Evolutionary conservation across 2,329 filamentous ascomycete species (phyloP).

Genomic region (Hypoxylon sp.): DNA sequence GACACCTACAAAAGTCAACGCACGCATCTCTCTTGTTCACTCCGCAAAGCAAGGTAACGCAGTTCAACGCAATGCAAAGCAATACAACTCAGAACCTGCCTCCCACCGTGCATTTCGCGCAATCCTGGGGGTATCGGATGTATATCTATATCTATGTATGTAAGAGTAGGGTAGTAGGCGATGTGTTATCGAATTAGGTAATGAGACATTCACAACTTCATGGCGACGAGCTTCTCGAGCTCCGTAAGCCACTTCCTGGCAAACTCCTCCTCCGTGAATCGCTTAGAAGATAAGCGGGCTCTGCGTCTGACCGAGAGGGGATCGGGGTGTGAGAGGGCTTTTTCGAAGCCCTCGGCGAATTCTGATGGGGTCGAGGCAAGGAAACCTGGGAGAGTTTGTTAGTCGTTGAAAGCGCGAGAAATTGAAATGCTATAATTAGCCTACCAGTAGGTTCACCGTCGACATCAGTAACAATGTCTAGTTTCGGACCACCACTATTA

Average conservation of each 20-base stretch:
- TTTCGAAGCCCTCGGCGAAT: constrained; percentile 84
- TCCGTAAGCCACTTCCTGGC: constrained; percentile 81
- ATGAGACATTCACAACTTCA: constrained; percentile 49
- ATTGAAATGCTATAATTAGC: constrained; percentile 39
- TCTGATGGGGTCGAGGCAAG: constrained; percentile 84
- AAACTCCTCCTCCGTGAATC: constrained; percentile 93
- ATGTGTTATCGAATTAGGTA: neutral
- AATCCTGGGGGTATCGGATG: constrained; percentile 42
- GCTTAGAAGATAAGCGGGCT: constrained; percentile 81
- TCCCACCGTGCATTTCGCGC: constrained; percentile 33
- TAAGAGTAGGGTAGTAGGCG: constrained; percentile 19
- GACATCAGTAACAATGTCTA: constrained; percentile 89
- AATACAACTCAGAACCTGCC: constrained; percentile 38
- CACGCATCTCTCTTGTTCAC: neutral
- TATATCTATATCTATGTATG: constrained; percentile 39
- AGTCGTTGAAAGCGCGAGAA: constrained; percentile 29
- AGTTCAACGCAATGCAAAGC: constrained; percentile 25
- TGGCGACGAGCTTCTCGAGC: constrained; percentile 77
- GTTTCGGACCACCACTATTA: constrained; percentile 90
- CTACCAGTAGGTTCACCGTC: constrained; percentile 83
- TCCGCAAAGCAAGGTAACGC: constrained; percentile 3
- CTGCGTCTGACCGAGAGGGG: constrained; percentile 81
- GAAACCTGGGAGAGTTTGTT: constrained; percentile 72
- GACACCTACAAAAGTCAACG: neutral
- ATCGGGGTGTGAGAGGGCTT: constrained; percentile 80